Conservation (phyloP, 2,329 filamentous ascomycete species). For the Arthrobotrys musiformis region DNA sequence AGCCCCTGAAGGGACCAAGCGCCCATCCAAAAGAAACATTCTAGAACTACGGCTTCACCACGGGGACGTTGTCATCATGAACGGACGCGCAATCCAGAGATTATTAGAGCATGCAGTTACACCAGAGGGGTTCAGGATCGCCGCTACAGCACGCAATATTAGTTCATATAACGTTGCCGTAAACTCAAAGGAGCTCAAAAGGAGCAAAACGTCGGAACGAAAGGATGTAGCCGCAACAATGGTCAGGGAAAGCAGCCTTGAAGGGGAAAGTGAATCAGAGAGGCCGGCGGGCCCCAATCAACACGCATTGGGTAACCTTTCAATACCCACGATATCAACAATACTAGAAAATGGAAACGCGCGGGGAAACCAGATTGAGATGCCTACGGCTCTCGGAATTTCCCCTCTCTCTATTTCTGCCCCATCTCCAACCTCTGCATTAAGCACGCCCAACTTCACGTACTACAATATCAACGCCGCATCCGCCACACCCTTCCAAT, state of each 20-base stretch:
- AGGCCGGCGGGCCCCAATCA: too few relatives aligned
- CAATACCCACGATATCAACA: too few relatives aligned
- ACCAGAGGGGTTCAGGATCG: slow-evolving; percentile 59
- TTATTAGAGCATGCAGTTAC: slow-evolving; percentile 65
- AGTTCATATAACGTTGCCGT: slow-evolving; percentile 24
- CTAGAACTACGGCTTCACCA: slow-evolving; percentile 67
- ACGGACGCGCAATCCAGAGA: slow-evolving; percentile 68
- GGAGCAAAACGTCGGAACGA: background rate
- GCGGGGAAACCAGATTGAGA: background rate
- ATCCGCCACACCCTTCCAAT: background rate
- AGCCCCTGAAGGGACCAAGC: slow-evolving; percentile 60
- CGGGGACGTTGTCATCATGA: slow-evolving; percentile 68
- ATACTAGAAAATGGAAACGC: too few relatives aligned
- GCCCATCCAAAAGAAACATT: slow-evolving; percentile 59
- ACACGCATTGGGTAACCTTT: too few relatives aligned
- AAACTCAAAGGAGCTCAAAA: slow-evolving; percentile 1
- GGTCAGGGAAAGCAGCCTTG: too few relatives aligned
- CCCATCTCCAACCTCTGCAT: background rate
- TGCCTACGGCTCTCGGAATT: background rate
- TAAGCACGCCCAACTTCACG: background rate
- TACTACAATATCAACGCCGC: background rate
- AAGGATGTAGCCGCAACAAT: background rate
- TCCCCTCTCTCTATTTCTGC: background rate
- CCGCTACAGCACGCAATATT: slow-evolving; percentile 59
- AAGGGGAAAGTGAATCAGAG: too few relatives aligned